phyloP scores from a whole-genome alignment of 1,284 basidiomycete species.

The Naganishia sp. region DNA sequence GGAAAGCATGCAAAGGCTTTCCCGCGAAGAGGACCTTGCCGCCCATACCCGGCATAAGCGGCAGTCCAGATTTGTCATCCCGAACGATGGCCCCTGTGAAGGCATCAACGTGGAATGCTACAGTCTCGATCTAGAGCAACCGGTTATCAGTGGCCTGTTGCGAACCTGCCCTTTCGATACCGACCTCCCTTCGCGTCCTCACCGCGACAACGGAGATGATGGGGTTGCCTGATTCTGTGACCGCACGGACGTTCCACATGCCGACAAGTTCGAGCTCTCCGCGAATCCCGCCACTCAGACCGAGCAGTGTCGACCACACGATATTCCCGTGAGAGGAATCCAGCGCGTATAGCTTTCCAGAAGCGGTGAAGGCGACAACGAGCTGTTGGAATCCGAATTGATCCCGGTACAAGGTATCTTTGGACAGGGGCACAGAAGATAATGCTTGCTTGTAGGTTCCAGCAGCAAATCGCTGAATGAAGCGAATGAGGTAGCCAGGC shows the following conservation, averaged over 20 bases:
- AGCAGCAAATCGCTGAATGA: slow-evolving; percentile 70
- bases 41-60: slow-evolving; percentile 12
- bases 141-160: neutral
- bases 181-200: slow-evolving; percentile 37
- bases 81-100: slow-evolving; percentile 64
- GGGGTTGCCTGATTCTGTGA: slow-evolving; percentile 44
- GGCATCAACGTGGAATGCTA: slow-evolving; percentile 76
- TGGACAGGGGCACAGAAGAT: slow-evolving; percentile 50
- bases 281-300: slow-evolving; percentile 40
- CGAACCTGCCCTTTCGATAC: neutral
- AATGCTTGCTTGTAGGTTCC: slow-evolving; percentile 65
- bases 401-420: slow-evolving; percentile 62
- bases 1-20: slow-evolving; percentile 41
- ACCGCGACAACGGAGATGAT: slow-evolving; percentile 47
- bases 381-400: slow-evolving; percentile 86
- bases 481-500: slow-evolving; percentile 68
- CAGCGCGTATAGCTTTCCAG: slow-evolving; percentile 78
- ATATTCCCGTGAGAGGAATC: slow-evolving; percentile 75
- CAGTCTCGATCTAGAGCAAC: slow-evolving; percentile 52
- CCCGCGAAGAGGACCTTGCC: slow-evolving; percentile 46
- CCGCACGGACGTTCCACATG: slow-evolving; percentile 44
- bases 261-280: slow-evolving; percentile 43
- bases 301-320: slow-evolving; percentile 69
- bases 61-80: neutral
- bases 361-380: slow-evolving; percentile 68